Percentiles rank a stretch among this genome's conserved stretches.
phyloP scores from a whole-genome alignment of 768 basidiomycete species.

The Calocybe gangraenosa region DNA sequence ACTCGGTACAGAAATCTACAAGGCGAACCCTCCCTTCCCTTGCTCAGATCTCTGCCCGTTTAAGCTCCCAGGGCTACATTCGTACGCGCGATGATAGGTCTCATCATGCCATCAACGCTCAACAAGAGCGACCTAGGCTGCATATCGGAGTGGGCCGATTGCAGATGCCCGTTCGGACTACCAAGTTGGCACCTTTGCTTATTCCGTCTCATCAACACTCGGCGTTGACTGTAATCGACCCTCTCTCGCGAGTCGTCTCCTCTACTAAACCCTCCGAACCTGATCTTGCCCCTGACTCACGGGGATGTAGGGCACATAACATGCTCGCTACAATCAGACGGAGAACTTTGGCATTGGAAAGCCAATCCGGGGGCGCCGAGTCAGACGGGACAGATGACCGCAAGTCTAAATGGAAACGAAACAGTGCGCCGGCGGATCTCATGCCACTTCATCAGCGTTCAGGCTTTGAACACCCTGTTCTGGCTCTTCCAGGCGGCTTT shows the following conservation, averaged over 20 bases:
- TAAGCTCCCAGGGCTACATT: conserved; percentile 38
- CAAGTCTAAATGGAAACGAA: conserved; percentile 40
- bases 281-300: conserved; percentile 48
- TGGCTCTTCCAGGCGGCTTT: conserved; percentile 57
- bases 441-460: conserved; percentile 39
- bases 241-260: conserved; percentile 38
- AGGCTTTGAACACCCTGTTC: conserved; percentile 57
- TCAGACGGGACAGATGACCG: conserved; percentile 24
- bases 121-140: conserved; percentile 25
- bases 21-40: conserved; percentile 52
- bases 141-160: conserved; percentile 37
- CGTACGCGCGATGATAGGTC: conserved; percentile 18
- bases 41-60: conserved; percentile 69
- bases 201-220: conserved; percentile 33
- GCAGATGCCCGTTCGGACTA: conserved; percentile 35
- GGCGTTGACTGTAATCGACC: conserved; percentile 32
- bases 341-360: conserved; percentile 42
- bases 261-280: conserved; percentile 47
- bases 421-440: conserved; percentile 64
- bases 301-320: conserved; percentile 52
- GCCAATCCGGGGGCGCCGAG: conserved; percentile 10
- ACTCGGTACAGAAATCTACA: not conserved
- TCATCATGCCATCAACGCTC: conserved; percentile 14
- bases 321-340: conserved; percentile 65
- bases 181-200: conserved; percentile 24